Base-by-base conservation (phyloP, 148 eudicot species). In the Chenopodium berlandieri region DNA sequence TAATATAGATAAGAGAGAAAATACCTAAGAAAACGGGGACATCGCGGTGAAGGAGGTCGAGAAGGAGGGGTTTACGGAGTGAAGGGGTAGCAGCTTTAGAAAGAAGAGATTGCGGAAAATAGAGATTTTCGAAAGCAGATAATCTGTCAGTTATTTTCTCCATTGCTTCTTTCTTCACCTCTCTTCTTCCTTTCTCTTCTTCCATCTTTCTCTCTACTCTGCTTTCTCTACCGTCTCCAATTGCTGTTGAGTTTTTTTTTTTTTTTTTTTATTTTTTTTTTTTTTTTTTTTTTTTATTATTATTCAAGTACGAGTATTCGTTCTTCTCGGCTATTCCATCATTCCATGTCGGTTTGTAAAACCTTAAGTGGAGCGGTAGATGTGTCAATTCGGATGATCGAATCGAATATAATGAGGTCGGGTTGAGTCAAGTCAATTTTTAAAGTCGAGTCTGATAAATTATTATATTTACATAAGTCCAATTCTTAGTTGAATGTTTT, bases 21-120 rank as follows among this genome's bases (percentile, higher is more conserved):
- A 58, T 82, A 95, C 98, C 98, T 78, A 95, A 63, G 78, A 95
- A 96, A 75, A 96, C 94, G 75, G 99, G 83, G 83, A 86, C 85
- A 84, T 96, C 93, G 52, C 98, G 93, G 13, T 82, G 81, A 67
- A 92, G 91, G 75, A 96, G 97, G 87, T 92, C 92, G 74, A 85
- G 84, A 79, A 96, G 94, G 75, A 94, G 90, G 77, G 92, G 78
- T 63, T 92, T 88, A 75, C 99, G 99, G 16, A 82, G 89, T 47
- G 91, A 77, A 37, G 97, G 90, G 27, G 83, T 58, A 40, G 89
- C 66, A 64, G 95, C 90, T 75, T 82, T 77, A 69, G 97, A 77
- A 37, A 90, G 88, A 72, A 89, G 79, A 47, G 91, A 89, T 71
- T 91, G 93, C 3, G 99, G 98, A 64, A 92, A 96, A 80, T 96